Percentiles rank a stretch among this genome's conserved stretches.
Conservation (phyloP, 352 stramenopile species). For the Phytophthora sp. region DNA sequence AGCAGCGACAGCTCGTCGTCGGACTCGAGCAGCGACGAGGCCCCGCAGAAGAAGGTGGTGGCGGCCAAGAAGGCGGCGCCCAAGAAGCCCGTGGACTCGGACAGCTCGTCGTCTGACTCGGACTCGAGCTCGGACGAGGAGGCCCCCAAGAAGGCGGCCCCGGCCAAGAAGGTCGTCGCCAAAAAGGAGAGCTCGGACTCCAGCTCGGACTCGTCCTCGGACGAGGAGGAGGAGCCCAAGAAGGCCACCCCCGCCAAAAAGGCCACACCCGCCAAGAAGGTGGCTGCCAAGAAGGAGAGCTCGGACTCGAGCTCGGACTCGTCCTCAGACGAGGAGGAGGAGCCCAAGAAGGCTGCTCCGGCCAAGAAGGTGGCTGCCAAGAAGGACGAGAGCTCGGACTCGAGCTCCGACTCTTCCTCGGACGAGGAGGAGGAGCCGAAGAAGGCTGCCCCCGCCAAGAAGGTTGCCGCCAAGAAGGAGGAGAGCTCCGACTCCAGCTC, state of each 20-base stretch:
- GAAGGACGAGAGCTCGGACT: constrained; percentile 47
- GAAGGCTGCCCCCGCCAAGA: constrained; percentile 36
- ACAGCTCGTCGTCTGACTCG: constrained; percentile 46
- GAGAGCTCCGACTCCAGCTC: constrained; percentile 33
- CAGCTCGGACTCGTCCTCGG: constrained; percentile 31
- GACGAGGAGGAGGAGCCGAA: constrained; percentile 46
- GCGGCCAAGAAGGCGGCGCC: constrained; percentile 59
- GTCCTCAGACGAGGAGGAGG: constrained; percentile 49
- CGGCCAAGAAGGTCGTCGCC: constrained; percentile 30
- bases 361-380: constrained; percentile 51
- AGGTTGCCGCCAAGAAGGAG: constrained; percentile 59
- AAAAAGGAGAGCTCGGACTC: constrained; percentile 26
- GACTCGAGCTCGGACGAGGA: constrained; percentile 51
- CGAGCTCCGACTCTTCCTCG: constrained; percentile 42
- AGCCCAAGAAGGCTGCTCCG: constrained; percentile 32
- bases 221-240: constrained; percentile 49
- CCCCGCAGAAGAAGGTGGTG: constrained; percentile 55
- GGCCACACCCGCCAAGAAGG: constrained; percentile 49
- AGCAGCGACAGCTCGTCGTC: constrained; percentile 58
- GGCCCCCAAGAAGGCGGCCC: constrained; percentile 38
- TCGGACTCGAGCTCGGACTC: constrained; percentile 16
- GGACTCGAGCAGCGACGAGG: constrained; percentile 63
- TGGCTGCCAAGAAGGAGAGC: constrained; percentile 28
- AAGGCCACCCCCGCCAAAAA: constrained; percentile 37
- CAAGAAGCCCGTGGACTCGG: constrained; percentile 49